A percentile compares a stretch with the other conserved stretches of the same genome.
These are phyloP conservation scores for Yamadazyma kitorensis DNA, from an alignment of 805 yeast species.

Conservation along the genomic window DNA sequence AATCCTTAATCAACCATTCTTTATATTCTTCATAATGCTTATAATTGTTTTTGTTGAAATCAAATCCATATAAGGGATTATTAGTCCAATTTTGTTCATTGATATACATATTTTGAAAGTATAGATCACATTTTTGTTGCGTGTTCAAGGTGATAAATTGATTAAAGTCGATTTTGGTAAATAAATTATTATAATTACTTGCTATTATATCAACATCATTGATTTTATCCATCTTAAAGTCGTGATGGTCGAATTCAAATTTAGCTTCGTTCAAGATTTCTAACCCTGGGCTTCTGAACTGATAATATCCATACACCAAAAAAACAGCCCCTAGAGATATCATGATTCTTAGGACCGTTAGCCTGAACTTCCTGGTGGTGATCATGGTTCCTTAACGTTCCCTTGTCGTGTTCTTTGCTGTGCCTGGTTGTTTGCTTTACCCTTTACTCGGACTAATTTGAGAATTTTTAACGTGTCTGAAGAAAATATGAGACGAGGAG, in stretches of 20 bases:
- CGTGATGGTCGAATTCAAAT: not conserved
- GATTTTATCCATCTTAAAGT: not conserved
- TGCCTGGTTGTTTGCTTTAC: too few relatives aligned
- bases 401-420: too few relatives aligned
- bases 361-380: too few relatives aligned
- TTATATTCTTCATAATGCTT: conserved; percentile 11
- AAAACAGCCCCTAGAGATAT: too few relatives aligned
- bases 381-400: too few relatives aligned
- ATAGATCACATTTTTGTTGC: conserved; percentile 21
- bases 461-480: too few relatives aligned
- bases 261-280: conserved; percentile 3
- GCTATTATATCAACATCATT: conserved; percentile 5
- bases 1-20: conserved; percentile 6
- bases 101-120: conserved; percentile 15
- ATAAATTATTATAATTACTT: conserved; percentile 8
- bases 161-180: conserved; percentile 6
- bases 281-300: conserved; percentile 1
- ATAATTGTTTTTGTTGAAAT: conserved; percentile 13
- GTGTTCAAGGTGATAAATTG: conserved; percentile 8
- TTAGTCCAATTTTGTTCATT: conserved; percentile 15
- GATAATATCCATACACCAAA: too few relatives aligned
- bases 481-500: too few relatives aligned
- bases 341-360: too few relatives aligned
- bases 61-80: conserved; percentile 16
- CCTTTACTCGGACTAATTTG: too few relatives aligned